Base-by-base conservation (phyloP, 164 flowering plant genomes). In the Vitis rotundifolia region DNA sequence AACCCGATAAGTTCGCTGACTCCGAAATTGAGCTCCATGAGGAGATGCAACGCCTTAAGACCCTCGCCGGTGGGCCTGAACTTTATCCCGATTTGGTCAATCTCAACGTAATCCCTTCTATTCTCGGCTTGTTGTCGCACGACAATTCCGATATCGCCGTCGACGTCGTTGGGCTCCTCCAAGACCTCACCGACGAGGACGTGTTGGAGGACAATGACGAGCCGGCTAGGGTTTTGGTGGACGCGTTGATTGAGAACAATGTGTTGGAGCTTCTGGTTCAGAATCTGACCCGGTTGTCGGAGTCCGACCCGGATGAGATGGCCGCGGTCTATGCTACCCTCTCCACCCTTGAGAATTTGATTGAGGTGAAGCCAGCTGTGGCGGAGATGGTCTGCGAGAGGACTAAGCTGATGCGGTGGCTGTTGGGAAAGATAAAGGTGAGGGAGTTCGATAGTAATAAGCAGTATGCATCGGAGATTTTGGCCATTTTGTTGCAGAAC, bases 1-100 rank as follows among this genome's bases (percentile, higher is more conserved):
- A 89, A 16, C 98, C 98, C 2, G 94, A 91, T 8, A 83, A 81
- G 63, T 96, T 96, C 73, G 92, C 97, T 22, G 99, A 93, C 54
- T 90, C 98, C 54, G 99, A 96, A 67, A 48, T 96, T 52, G 97
- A 87, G 73, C 98, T 96, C 70, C 98, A 93, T 76, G 97, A 96
- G 0, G 99, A 96, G 79, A 78, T 96, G 74, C 84, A 88, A 68
- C 87, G 87, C 87, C 97, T 96, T 76, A 86, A 85, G 50, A 61
- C 91, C 68, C 93, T 96, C 53, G 91, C 99, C 51, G 97, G 90
- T 2, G 97, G 80, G 0, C 97, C 98, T 29, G 97, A 96, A 26
- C 87, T 96, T 14, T 96, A 96, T 73, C 98, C 98, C 2, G 97
- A 91, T 16, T 81, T 96, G 0, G 95, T 96, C 58, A 61, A 61